These are phyloP conservation scores for Eucalyptus curtisii DNA, from an alignment of 345 rosid genomes.

Conservation along the genomic window DNA sequence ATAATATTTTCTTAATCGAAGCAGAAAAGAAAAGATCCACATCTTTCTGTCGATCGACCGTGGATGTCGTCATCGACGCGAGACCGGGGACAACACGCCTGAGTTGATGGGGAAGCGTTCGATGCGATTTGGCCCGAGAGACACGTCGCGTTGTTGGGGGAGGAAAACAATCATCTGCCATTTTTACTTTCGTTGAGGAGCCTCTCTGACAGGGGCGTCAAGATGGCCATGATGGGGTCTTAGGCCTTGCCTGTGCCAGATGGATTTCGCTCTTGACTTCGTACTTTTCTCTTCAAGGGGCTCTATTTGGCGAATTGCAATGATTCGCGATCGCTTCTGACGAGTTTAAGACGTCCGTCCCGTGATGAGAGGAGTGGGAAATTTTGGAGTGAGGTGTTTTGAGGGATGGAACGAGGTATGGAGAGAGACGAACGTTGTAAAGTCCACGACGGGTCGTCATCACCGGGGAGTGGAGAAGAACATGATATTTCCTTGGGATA, in stretches of 20 bases:
- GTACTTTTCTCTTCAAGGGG: background rate
- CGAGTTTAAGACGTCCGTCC: background rate
- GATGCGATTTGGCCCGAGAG: background rate
- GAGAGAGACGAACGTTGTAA: background rate
- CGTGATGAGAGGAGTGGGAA: background rate
- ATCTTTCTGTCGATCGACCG: background rate
- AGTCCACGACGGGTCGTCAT: background rate
- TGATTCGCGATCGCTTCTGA: background rate
- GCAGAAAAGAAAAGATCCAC: background rate
- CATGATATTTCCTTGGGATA: background rate
- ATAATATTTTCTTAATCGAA: background rate
- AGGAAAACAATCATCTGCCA: too few relatives aligned
- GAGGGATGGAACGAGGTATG: background rate
- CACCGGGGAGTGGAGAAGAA: background rate
- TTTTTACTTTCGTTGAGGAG: background rate
- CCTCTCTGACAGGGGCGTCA: background rate
- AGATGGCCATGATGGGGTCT: background rate
- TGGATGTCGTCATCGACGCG: background rate
- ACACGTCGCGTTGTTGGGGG: background rate
- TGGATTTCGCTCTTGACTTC: background rate
- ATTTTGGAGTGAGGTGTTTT: background rate
- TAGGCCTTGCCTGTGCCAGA: background rate
- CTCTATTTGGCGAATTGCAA: background rate
- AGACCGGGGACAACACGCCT: background rate
- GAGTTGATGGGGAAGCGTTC: background rate